phyloP scores from a whole-genome alignment of 2,329 filamentous ascomycete genomes.

The Penicillium paneum region DNA sequence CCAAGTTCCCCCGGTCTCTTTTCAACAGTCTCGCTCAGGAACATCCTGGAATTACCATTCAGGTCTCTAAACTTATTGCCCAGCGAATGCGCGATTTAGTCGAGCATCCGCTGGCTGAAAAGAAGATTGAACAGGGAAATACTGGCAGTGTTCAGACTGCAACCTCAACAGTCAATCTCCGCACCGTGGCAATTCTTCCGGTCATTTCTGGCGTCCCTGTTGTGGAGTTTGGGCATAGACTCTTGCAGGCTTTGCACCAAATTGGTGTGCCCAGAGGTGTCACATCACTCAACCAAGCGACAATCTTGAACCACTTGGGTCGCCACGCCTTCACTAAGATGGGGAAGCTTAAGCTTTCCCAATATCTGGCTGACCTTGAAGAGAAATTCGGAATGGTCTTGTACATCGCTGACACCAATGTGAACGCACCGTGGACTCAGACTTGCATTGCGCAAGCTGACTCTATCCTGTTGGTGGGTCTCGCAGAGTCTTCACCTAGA shows the following conservation, averaged over 20 bases:
- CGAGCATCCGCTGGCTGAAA: constrained; percentile 70
- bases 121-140: constrained; percentile 60
- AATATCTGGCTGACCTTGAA: constrained; percentile 93
- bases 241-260: constrained; percentile 84
- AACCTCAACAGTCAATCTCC: constrained; percentile 84
- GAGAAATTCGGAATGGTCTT: constrained; percentile 95
- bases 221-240: constrained; percentile 84
- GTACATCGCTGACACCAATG: constrained; percentile 93
- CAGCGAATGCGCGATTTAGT: constrained; percentile 87
- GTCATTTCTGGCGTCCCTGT: constrained; percentile 90
- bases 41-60: constrained; percentile 96
- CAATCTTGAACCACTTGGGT: constrained; percentile 90
- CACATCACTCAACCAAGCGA: constrained; percentile 86
- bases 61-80: constrained; percentile 97
- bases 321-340: constrained; percentile 96
- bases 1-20: constrained; percentile 90
- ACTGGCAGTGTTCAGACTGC: constrained; percentile 52
- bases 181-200: constrained; percentile 88
- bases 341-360: constrained; percentile 91
- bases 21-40: constrained; percentile 98
- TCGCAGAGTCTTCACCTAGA: constrained; percentile 82
- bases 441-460: constrained; percentile 97
- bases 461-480: constrained; percentile 86
- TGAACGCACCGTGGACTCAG: constrained; percentile 97
- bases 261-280: constrained; percentile 87